These are phyloP conservation scores for Kalmanozyma brasiliensis DNA, from an alignment of 1,284 basidiomycete species.

Conservation along the genomic window DNA sequence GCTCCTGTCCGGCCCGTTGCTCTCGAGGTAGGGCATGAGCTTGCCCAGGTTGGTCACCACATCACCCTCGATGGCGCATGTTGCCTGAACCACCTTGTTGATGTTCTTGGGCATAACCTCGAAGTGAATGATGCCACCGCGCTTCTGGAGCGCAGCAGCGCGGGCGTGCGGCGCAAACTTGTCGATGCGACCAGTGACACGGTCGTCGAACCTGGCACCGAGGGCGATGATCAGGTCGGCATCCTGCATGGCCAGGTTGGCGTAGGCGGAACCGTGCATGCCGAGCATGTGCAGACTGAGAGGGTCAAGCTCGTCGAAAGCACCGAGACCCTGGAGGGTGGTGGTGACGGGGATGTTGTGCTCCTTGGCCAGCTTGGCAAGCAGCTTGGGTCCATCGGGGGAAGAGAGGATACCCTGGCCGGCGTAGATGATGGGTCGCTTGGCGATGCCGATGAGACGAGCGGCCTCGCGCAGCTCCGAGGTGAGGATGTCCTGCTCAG, in stretches of 20 bases:
- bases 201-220: slow-evolving; percentile 95
- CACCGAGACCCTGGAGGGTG: slow-evolving; percentile 92
- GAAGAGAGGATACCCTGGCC: slow-evolving; percentile 90
- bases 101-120: slow-evolving; percentile 99
- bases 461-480: slow-evolving; percentile 86
- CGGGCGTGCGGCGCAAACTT: slow-evolving; percentile 90
- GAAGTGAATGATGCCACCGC: slow-evolving; percentile 97
- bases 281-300: slow-evolving; percentile 96
- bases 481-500: slow-evolving; percentile 35
- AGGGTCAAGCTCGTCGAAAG: slow-evolving; percentile 86
- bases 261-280: slow-evolving; percentile 98
- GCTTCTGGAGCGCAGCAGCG: slow-evolving; percentile 84
- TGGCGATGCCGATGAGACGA: slow-evolving; percentile 87
- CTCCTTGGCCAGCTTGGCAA: slow-evolving; percentile 81
- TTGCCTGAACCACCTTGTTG: slow-evolving; percentile 97
- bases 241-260: slow-evolving; percentile 95
- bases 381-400: slow-evolving; percentile 82
- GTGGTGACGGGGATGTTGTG: slow-evolving; percentile 97
- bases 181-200: slow-evolving; percentile 91
- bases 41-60: slow-evolving; percentile 84
- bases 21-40: slow-evolving; percentile 77
- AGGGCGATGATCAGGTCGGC: slow-evolving; percentile 98
- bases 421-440: slow-evolving; percentile 91
- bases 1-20: slow-evolving; percentile 69
- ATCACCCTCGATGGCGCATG: slow-evolving; percentile 92